Base-by-base conservation (phyloP, 768 basidiomycete species). In the Antrodiella citrinella region DNA sequence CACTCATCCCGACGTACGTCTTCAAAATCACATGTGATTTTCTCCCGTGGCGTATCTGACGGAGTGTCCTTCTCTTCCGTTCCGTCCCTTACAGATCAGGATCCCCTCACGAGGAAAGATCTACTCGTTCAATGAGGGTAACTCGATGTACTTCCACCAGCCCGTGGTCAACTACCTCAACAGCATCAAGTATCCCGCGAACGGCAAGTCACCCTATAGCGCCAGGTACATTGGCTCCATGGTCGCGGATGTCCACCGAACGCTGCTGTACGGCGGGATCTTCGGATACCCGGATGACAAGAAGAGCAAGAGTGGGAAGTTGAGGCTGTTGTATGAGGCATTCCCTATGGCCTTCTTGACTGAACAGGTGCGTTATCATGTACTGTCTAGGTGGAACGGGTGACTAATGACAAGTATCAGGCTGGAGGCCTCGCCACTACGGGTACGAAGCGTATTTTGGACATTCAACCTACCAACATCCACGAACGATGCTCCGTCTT, bases 81-180 rank as follows among this genome's bases (percentile, higher is more conserved):
- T n/a, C n/a, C n/a, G n/a, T 41, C 26, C 38, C 48, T 30, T 20
- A 25, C 62, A 90, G 87, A 99, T 99, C 69, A 80, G 82, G 68
- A 91, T 99, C 56, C 96, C 96, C 4, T 57, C 81, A 9, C 84
- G 96, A 45, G 96, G 96, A 57, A 98, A 98, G 72, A 99, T 99
- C 63, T 99, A 99, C 73, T 97, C 94, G 2, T 95, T 98, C 77
- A 99, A 99, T 67, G 96, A 99, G 72, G 96, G 96, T 54, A 99
- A 99, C 72, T 80, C 92, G 25, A 75, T 91, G 77, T 94, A 94
- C 71, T 98, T 96, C 74, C 73, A 93, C 67, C 68, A 78, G 44
- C 92, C 88, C 15, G 87, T 90, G 44, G 70, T 69, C 45, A 79
- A 81, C 40, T 95, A 95, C 69, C 78, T 95, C 52, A 82, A 89